A percentile compares a stretch with the other conserved stretches of the same genome.
Evolutionary conservation across 768 basidiomycete genomes (phyloP).

Genomic region (Suillus discolor): DNA sequence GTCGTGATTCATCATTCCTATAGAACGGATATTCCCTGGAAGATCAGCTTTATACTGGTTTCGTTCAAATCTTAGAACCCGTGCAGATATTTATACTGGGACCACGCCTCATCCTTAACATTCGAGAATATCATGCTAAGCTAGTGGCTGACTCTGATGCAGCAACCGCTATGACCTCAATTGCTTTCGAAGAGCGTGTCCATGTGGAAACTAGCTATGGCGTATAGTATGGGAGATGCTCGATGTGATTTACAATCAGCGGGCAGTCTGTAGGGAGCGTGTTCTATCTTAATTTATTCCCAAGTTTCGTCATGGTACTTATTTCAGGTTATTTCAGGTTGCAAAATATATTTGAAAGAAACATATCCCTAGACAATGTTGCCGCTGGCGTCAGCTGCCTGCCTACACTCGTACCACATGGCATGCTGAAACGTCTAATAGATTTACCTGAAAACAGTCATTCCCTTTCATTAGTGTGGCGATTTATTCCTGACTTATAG

Average conservation of each 20-base stretch:
- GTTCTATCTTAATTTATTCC: neutral
- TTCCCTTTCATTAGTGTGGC: too few relatives aligned
- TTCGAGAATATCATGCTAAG: neutral
- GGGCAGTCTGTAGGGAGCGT: too few relatives aligned
- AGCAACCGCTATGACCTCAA: neutral
- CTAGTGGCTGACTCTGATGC: neutral
- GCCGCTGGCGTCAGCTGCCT: too few relatives aligned
- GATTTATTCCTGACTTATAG: too few relatives aligned
- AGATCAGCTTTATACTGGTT: neutral
- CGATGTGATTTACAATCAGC: too few relatives aligned
- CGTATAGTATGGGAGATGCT: neutral
- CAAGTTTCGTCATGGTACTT: neutral
- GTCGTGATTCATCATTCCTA: neutral
- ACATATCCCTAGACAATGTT: too few relatives aligned
- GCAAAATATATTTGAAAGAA: too few relatives aligned
- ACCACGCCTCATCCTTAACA: neutral
- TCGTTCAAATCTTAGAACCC: neutral
- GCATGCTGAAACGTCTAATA: too few relatives aligned
- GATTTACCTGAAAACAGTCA: too few relatives aligned
- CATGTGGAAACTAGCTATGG: neutral
- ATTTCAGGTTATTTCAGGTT: too few relatives aligned
- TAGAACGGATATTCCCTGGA: neutral
- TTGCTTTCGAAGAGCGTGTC: neutral
- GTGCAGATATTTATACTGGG: neutral
- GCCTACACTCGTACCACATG: too few relatives aligned